phyloP scores from a whole-genome alignment of 345 rosid genomes.

The Lepidium aucheri region DNA sequence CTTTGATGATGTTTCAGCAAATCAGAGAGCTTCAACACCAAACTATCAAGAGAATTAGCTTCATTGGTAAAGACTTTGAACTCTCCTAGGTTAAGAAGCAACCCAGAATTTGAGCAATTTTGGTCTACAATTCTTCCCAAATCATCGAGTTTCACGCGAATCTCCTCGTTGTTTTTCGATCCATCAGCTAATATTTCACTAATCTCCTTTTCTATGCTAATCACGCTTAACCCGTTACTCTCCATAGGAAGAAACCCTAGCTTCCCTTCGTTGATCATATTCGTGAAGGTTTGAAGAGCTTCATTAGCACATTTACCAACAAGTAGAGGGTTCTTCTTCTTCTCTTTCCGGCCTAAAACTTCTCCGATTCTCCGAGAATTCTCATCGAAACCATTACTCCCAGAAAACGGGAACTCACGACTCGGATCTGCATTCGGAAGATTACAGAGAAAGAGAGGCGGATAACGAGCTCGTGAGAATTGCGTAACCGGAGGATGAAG shows the following conservation, averaged over 20 bases:
- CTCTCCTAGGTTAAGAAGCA: slow-evolving; percentile 49
- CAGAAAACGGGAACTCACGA: slow-evolving; percentile 25
- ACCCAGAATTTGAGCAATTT: slow-evolving; percentile 21
- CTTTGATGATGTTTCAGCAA: slow-evolving; percentile 29
- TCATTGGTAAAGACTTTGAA: slow-evolving; percentile 30
- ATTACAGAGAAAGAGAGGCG: slow-evolving; percentile 44
- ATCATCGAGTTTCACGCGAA: slow-evolving; percentile 29
- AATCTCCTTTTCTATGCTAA: slow-evolving; percentile 40
- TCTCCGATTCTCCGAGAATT: slow-evolving; percentile 41
- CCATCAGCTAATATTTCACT: slow-evolving; percentile 23
- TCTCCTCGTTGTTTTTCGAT: slow-evolving; percentile 19
- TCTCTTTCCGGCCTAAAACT: slow-evolving; percentile 26
- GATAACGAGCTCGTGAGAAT: slow-evolving; percentile 23
- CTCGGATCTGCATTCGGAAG: slow-evolving; percentile 31
- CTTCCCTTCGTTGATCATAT: slow-evolving; percentile 21
- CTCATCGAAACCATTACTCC: slow-evolving; percentile 27
- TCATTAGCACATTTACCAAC: slow-evolving; percentile 45
- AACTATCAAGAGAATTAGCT: slow-evolving; percentile 17
- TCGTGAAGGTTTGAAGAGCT: slow-evolving; percentile 39
- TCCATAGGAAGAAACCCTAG: slow-evolving; percentile 29
- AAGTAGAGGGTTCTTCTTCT: slow-evolving; percentile 36
- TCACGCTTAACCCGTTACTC: slow-evolving; percentile 25
- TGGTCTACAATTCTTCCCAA: slow-evolving; percentile 19
- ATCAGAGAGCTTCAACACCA: slow-evolving; percentile 36
- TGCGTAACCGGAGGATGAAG: slow-evolving; percentile 44